Base-by-base conservation (phyloP, 1,284 basidiomycete species). In the Wolfiporia cocos region DNA sequence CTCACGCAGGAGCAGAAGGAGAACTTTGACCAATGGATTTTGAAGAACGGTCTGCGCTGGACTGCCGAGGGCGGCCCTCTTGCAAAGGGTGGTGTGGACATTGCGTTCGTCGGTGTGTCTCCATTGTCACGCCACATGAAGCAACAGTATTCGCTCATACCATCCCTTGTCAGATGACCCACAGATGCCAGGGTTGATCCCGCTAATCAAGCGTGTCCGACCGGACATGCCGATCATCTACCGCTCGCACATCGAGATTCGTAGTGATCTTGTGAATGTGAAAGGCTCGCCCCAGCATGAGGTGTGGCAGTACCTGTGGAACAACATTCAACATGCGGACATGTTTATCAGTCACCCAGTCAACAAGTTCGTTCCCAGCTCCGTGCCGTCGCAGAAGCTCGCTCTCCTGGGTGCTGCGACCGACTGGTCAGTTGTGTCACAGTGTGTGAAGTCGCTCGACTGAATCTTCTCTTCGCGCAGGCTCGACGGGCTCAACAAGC, bases 321-420 rank as follows among this genome's bases (percentile, higher is more conserved):
- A 88, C 54, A 90, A 90, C 63, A 88, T 93, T 57, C 74, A 89
- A 59, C 71, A 83, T 21, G 81, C 86, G 37, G 89, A 92, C 66
- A 63, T 92, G 53, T 92, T 92, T 69, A 85, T 92, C 66, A 80
- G 85, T 60, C 90, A 93, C 58, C 90, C 90, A n/a, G 89, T 93
- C 53, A 86, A 74, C 69, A 87, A 87, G 63, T 93, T 93, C 56
- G 88, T 93, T 10, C 91, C 90, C 9, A 78, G 76, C 49, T 81
- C 85, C 54, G 88, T 92, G 6, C 82, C 82, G n/a, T 64, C 68
- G 14, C 71, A 81, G 58, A 86, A 78, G 53, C 63, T 89, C 36
- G 65, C 77, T 30, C 71, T 89, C 28, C 68, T 89, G 33, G 84
- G 85, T 54, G 86, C 86, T 54, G 81, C 86, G 15, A 88, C 86